A percentile compares a stretch with the other conserved stretches of the same genome.
These are phyloP conservation scores for Suillus luteus DNA, from an alignment of 768 basidiomycete genomes.

Conservation along the genomic window DNA sequence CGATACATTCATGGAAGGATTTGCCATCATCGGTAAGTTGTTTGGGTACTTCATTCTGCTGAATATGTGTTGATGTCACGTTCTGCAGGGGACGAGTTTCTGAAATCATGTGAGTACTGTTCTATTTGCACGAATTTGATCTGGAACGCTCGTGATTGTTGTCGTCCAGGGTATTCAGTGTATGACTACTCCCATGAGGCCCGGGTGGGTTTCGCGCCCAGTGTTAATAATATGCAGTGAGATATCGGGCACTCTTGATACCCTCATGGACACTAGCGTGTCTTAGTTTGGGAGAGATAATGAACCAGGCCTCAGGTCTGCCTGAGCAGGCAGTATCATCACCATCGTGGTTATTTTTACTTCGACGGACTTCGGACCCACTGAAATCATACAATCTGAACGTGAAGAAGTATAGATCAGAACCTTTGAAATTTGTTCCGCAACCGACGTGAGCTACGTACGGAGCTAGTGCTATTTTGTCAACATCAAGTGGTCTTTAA, in stretches of 20 bases:
- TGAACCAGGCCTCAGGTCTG: neutral
- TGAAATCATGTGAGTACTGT: conserved; percentile 61
- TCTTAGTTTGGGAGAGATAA: neutral
- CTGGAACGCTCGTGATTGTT: neutral
- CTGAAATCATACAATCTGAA: neutral
- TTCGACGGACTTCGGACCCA: neutral
- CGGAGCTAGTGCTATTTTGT: neutral
- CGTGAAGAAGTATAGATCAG: neutral
- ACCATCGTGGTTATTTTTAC: neutral
- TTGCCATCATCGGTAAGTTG: conserved; percentile 57
- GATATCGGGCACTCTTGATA: neutral
- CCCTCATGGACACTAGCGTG: neutral
- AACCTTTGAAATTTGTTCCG: neutral
- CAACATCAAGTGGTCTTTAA: neutral
- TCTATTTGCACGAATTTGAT: conserved; percentile 9
- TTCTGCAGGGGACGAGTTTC: conserved; percentile 53
- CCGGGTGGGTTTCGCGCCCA: conserved; percentile 60
- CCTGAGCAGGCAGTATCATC: neutral
- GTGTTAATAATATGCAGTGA: conserved; percentile 44
- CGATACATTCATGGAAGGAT: conserved; percentile 47
- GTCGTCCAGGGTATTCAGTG: conserved; percentile 52
- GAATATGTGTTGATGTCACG: conserved; percentile 23
- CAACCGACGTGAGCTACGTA: neutral
- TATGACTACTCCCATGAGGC: conserved; percentile 59
- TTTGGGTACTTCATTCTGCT: neutral